Conservation (phyloP, 1,284 basidiomycete genomes). For the Schizophyllum amplum region DNA sequence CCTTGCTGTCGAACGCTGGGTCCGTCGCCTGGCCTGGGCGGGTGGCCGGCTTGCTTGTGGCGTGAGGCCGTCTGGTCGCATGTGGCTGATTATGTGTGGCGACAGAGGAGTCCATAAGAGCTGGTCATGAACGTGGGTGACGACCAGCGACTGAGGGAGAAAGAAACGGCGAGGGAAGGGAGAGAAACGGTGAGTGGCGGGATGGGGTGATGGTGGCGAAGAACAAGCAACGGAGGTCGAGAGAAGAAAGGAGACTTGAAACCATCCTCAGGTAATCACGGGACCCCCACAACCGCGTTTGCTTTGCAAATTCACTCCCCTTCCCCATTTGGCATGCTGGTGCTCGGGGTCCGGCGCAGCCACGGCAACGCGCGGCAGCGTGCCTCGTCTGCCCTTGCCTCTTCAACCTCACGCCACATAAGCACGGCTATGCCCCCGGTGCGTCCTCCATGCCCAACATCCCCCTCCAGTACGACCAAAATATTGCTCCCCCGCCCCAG, state of each 20-base stretch:
- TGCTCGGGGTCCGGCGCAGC: neutral
- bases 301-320: slow-evolving; percentile 4
- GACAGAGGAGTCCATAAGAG: slow-evolving; percentile 22
- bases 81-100: slow-evolving; percentile 32
- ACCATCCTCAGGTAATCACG: slow-evolving; percentile 3
- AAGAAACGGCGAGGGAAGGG: neutral
- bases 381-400: neutral
- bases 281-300: neutral
- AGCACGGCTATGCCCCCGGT: neutral
- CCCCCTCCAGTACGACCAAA: too few species aligned
- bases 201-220: slow-evolving; percentile 19
- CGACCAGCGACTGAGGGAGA: slow-evolving; percentile 11
- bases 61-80: slow-evolving; percentile 49
- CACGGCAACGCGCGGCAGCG: neutral
- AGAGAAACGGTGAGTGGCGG: slow-evolving; percentile 33
- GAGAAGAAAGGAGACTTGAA: slow-evolving; percentile 7
- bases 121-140: slow-evolving; percentile 26
- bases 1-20: slow-evolving; percentile 15
- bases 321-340: neutral
- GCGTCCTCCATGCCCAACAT: too few species aligned
- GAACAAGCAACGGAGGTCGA: slow-evolving; percentile 23
- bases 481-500: too few species aligned
- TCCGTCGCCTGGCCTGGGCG: slow-evolving; percentile 38
- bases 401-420: neutral
- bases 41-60: slow-evolving; percentile 39